Evolutionary conservation across 495 filamentous ascomycete species (phyloP), one percentile per base, ranked within the genome.

Genomic region (Tuber melanosporum): DNA sequence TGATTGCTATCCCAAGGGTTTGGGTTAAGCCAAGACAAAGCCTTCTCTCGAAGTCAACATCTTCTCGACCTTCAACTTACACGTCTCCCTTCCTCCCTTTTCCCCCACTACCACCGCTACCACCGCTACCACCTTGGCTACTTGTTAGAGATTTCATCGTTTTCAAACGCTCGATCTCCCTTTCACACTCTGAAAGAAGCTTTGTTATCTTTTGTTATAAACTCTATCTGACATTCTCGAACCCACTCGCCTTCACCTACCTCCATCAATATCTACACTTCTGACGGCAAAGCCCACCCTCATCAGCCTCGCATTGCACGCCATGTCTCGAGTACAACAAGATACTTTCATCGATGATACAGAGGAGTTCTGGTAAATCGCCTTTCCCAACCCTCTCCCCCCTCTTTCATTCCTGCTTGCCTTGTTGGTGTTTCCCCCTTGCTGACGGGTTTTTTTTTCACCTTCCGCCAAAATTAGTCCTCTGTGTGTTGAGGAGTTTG

Each of bases 401-500:
- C 32, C 45, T 57, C 71, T 44, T 62, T 66, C 71, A 42, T 57
- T 73, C 75, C 76, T 57, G 41, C 76, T 80, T 66, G 82, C 79
- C 78, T 74, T 84, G 77, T 72, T 77, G 75, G 72, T n/a, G 46
- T 74, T 41, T 77, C 22, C 69, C 57, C 57, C 57, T 66, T 66
- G 26, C 57, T 66, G 17, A 66, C 26, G 1, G 26, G 1, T 66
- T 66, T 66, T 36, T n/a, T n/a, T 66, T 66, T 36, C 12, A 0
- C 57, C 14, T 36, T 17, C 26, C 26, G 12, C 14, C 26, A 36
- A 66, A 36, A 36, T 66, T 36, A 95, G 93, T 85, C 96, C 96
- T 82, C 92, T 99, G 71, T 99, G 96, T 86, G 95, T 99, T 84
- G 96, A 99, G 87, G 96, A 98, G 87, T 94, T 98, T 83, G 96